Conservation (phyloP, 768 basidiomycete genomes). For the Chalciporus chontae region DNA sequence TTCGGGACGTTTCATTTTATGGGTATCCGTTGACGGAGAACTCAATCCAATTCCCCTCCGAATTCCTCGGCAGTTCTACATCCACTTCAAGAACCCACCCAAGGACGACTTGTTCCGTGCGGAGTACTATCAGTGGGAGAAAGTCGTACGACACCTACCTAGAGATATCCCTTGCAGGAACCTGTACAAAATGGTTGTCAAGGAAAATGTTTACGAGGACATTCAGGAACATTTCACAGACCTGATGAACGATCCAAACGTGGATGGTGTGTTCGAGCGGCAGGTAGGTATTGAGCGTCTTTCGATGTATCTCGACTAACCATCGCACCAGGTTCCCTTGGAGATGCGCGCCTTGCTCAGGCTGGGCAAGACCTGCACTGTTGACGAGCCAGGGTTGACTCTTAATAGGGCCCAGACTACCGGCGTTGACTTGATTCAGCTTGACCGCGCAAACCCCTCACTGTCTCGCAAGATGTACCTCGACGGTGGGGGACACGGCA, state of each 20-base stretch:
- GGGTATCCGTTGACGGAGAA: conserved; percentile 80
- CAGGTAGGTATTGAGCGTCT: conserved; percentile 53
- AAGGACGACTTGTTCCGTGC: conserved; percentile 64
- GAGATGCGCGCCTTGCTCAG: conserved; percentile 75
- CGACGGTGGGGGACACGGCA: conserved; percentile 60
- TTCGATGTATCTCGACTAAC: not conserved
- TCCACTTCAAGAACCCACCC: conserved; percentile 76
- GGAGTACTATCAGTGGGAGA: conserved; percentile 66
- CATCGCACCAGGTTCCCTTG: conserved; percentile 64
- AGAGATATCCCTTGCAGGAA: conserved; percentile 72
- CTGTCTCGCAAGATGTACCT: conserved; percentile 70
- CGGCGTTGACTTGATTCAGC: conserved; percentile 80
- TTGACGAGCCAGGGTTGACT: conserved; percentile 62
- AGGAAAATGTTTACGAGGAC: conserved; percentile 79
- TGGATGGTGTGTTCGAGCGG: conserved; percentile 91
- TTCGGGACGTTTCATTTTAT: conserved; percentile 81
- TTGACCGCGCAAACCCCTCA: conserved; percentile 59
- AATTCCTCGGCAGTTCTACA: conserved; percentile 88
- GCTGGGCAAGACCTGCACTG: conserved; percentile 78
- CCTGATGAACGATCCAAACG: conserved; percentile 88
- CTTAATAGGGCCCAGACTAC: conserved; percentile 78
- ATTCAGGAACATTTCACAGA: conserved; percentile 91
- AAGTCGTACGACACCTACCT: conserved; percentile 75
- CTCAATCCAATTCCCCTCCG: conserved; percentile 79
- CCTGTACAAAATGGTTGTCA: conserved; percentile 78